Evolutionary conservation across 1,139 yeast species (phyloP).

Genomic region (Saccharomyces hybrid): DNA sequence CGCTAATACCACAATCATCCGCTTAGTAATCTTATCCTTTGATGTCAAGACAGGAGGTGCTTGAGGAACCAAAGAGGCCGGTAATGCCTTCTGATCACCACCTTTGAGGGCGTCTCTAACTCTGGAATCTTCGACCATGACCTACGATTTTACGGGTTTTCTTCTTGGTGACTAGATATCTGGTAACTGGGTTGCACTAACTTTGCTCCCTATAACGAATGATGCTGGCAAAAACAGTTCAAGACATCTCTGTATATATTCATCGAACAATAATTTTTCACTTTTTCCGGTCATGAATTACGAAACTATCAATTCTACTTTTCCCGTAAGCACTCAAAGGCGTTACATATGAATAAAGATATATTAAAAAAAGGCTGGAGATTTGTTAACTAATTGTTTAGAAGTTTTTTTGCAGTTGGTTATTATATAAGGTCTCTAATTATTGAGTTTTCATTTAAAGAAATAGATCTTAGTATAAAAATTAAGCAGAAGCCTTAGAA

Average conservation of each 20-base stretch:
- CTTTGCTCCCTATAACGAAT: background rate
- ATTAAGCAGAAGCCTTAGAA: constrained; percentile 20
- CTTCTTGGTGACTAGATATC: background rate
- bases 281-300: background rate
- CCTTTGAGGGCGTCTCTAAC: constrained; percentile 36
- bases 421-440: constrained; percentile 1
- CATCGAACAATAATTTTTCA: background rate
- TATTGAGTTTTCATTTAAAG: constrained; percentile 1
- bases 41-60: constrained; percentile 78
- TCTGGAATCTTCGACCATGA: constrained; percentile 40
- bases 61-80: constrained; percentile 71
- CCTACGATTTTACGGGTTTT: background rate
- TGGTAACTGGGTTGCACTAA: background rate
- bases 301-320: background rate
- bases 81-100: constrained; percentile 39
- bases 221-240: background rate
- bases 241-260: background rate
- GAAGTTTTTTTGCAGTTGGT: background rate
- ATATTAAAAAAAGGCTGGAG: background rate
- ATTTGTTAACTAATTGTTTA: background rate
- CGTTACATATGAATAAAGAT: background rate
- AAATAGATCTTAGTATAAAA: constrained; percentile 3
- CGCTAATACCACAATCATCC: constrained; percentile 85
- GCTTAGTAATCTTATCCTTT: constrained; percentile 71
- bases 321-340: background rate